Percentiles rank a stretch among this genome's conserved stretches.
Conservation (phyloP, 768 basidiomycete genomes). For the Termitomyces bulborhizus region DNA sequence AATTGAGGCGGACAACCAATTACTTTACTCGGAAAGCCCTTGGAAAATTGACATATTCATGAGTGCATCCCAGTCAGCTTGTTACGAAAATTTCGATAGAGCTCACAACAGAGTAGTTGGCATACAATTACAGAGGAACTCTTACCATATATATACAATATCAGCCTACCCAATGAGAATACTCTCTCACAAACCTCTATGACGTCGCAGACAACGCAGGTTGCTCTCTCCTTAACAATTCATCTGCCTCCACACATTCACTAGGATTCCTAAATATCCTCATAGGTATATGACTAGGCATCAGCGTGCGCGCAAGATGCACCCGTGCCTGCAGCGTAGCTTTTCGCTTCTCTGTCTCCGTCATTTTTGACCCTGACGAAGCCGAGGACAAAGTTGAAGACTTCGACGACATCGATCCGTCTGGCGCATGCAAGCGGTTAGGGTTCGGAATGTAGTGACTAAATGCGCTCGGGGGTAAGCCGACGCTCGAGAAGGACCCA, state of each 20-base stretch:
- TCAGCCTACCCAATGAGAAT: background rate
- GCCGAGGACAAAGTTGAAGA: constrained; percentile 6
- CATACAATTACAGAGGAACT: too few relatives aligned
- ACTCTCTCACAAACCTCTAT: background rate
- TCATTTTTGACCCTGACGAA: constrained; percentile 16
- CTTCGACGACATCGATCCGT: constrained; percentile 6
- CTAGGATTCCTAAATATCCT: constrained; percentile 62
- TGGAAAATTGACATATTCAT: too few relatives aligned
- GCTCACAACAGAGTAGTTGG: too few relatives aligned
- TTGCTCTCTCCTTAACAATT: constrained; percentile 28
- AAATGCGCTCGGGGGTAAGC: background rate
- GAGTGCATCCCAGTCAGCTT: too few relatives aligned
- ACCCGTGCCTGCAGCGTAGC: constrained; percentile 58
- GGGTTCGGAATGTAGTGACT: background rate
- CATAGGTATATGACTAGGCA: constrained; percentile 52
- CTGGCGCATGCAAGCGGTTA: background rate
- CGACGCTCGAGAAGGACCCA: background rate
- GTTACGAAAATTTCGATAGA: too few relatives aligned
- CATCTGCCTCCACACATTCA: constrained; percentile 62
- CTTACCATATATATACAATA: background rate
- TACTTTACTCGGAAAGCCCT: too few relatives aligned
- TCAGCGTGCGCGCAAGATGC: constrained; percentile 50
- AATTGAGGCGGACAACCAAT: too few relatives aligned
- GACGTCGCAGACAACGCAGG: background rate
- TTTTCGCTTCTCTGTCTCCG: constrained; percentile 52